Evolutionary conservation across 2,329 filamentous ascomycete species (phyloP), one percentile per base, ranked within the genome.

Genomic region (Dactylonectria estremocensis): DNA sequence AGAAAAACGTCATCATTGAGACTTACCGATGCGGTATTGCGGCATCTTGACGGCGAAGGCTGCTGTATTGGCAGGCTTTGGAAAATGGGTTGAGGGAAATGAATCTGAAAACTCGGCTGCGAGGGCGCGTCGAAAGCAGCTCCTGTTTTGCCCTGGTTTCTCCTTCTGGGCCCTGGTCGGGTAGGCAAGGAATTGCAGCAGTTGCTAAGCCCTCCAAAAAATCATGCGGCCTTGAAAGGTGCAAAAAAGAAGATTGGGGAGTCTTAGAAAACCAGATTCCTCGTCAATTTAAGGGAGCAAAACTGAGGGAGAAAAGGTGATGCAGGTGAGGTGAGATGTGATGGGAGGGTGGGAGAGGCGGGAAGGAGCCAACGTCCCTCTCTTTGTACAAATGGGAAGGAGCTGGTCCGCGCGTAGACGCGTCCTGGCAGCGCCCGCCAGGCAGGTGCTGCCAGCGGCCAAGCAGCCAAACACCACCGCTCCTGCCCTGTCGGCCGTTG

Each of bases 1-100:
- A 33, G 16, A 10, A 20, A 60, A 53, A 49, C 48, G 16, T n/a
- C 20, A 11, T 28, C 54, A 31, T 31, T n/a, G 14, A 24, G 18
- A 78, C 83, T 73, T 79, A 86, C 85, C 84, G 67, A 87, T 78
- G 65, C 85, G 82, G 71, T 86, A 86, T 62, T 81, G 76, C 69
- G 82, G 79, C 85, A 87, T 86, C 13, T 74, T 79, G 70, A 63
- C 68, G 57, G 57, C 57, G 64, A 22, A 64, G 33, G 24, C 20
- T 62, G 33, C 45, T 28, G 31, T 53, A 43, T 35, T 55, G 48
- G 24, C 28, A 61, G 56, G 59, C 48, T 60, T 31, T 31, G 24
- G 35, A 66, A 66, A 40, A 62, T 52, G 20, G 18, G 59, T 66
- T 57, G 58, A 69, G 53, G 69, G 67, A 62, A 61, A 67, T 61